Conservation (phyloP, 2,329 filamentous ascomycete species). For the Fusarium sp. region DNA sequence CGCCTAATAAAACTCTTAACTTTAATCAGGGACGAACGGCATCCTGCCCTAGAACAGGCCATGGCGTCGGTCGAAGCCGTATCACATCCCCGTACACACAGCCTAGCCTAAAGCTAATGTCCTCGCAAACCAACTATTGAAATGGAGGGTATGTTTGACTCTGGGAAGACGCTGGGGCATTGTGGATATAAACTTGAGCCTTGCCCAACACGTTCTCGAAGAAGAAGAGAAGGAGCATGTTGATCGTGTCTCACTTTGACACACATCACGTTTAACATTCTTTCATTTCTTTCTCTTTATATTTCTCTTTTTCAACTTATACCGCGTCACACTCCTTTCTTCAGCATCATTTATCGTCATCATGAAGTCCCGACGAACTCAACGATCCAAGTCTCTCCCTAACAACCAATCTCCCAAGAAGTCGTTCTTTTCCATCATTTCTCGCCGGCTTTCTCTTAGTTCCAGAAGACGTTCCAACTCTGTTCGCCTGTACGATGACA, state of each 20-base stretch:
- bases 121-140: conserved; percentile 6
- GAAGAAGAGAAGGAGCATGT: conserved; percentile 8
- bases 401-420: conserved; percentile 13
- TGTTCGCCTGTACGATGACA: conserved; percentile 30
- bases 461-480: conserved; percentile 14
- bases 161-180: background rate
- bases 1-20: background rate
- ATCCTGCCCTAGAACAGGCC: background rate
- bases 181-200: conserved; percentile 32
- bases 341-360: background rate
- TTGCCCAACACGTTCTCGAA: background rate
- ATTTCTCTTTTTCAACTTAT: background rate
- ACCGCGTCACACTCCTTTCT: background rate
- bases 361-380: conserved; percentile 31
- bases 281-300: conserved; percentile 10
- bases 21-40: background rate
- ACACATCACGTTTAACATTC: conserved; percentile 15
- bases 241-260: conserved; percentile 24
- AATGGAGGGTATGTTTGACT: background rate
- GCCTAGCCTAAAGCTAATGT: conserved; percentile 33
- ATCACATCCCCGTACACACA: conserved; percentile 18
- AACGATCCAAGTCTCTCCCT: conserved; percentile 34
- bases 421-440: conserved; percentile 29
- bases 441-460: conserved; percentile 31
- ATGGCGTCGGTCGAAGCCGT: conserved; percentile 25